Evolutionary conservation across 768 basidiomycete genomes (phyloP).

Genomic region (Amanita fuliginea): DNA sequence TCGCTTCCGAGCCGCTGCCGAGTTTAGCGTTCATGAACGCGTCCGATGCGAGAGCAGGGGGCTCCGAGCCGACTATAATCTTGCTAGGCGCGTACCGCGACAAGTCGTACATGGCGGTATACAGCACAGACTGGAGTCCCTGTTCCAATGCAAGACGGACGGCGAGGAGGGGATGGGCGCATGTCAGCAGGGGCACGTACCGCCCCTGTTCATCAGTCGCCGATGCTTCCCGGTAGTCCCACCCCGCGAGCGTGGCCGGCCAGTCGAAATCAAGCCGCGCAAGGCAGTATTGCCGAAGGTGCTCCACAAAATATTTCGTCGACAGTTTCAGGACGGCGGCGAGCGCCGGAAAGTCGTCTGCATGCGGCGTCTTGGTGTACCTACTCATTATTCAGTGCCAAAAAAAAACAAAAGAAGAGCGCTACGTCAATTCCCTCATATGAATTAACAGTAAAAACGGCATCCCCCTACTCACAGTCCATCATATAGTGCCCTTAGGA

Average conservation of each 20-base stretch:
- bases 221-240: slow-evolving; percentile 55
- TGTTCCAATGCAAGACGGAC: slow-evolving; percentile 64
- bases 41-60: slow-evolving; percentile 7
- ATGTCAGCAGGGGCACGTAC: slow-evolving; percentile 48
- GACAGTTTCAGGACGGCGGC: slow-evolving; percentile 62
- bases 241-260: slow-evolving; percentile 54
- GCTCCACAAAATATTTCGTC: slow-evolving; percentile 65
- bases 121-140: slow-evolving; percentile 43
- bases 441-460: no score
- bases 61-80: slow-evolving; percentile 43
- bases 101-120: slow-evolving; percentile 65
- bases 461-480: slow-evolving; percentile 41
- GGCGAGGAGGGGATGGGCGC: slow-evolving; percentile 58
- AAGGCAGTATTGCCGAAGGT: slow-evolving; percentile 52
- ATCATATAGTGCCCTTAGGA: slow-evolving; percentile 63
- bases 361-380: slow-evolving; percentile 41
- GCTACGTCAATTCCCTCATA: background rate
- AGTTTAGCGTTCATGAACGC: background rate
- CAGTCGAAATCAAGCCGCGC: slow-evolving; percentile 50
- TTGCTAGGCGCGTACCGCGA: slow-evolving; percentile 63
- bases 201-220: slow-evolving; percentile 38
- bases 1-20: no score
- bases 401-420: background rate
- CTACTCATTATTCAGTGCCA: slow-evolving; percentile 21
- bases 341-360: slow-evolving; percentile 44